A percentile compares a stretch with the other conserved stretches of the same genome.
phyloP scores from a whole-genome alignment of 116 monocot genomes.

The Posidonia oceanica region DNA sequence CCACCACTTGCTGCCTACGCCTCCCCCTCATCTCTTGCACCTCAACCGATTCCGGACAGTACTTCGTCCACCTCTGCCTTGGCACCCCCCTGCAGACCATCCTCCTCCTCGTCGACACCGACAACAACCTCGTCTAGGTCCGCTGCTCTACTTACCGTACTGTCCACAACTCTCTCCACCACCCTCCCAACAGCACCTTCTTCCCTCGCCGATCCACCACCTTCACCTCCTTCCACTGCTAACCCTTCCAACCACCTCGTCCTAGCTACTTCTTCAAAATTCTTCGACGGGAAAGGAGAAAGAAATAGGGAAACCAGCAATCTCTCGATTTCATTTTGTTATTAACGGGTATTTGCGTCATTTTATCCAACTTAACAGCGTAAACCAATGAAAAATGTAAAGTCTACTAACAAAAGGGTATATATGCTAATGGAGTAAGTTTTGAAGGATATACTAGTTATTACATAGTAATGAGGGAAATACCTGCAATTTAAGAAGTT shows the following conservation, averaged over 20 bases:
- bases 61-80: not conserved
- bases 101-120: slow-evolving; percentile 42
- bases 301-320: too few species aligned
- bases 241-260: slow-evolving; percentile 28
- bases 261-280: slow-evolving; percentile 4
- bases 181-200: slow-evolving; percentile 15
- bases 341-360: too few species aligned
- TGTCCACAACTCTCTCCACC: slow-evolving; percentile 12
- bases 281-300: too few species aligned
- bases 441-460: too few species aligned
- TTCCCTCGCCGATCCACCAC: slow-evolving; percentile 30
- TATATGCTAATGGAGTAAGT: too few species aligned
- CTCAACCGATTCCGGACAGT: slow-evolving; percentile 17
- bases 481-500: too few species aligned
- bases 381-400: too few species aligned
- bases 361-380: too few species aligned
- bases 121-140: slow-evolving; percentile 45
- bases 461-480: too few species aligned
- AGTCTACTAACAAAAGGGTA: too few species aligned
- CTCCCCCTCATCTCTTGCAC: slow-evolving; percentile 28
- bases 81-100: slow-evolving; percentile 29
- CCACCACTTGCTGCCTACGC: not conserved
- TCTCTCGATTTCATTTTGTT: too few species aligned
- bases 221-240: slow-evolving; percentile 29
- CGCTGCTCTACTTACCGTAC: slow-evolving; percentile 30